Base-by-base conservation (phyloP, 768 basidiomycete species). In the Terana coerulea region DNA sequence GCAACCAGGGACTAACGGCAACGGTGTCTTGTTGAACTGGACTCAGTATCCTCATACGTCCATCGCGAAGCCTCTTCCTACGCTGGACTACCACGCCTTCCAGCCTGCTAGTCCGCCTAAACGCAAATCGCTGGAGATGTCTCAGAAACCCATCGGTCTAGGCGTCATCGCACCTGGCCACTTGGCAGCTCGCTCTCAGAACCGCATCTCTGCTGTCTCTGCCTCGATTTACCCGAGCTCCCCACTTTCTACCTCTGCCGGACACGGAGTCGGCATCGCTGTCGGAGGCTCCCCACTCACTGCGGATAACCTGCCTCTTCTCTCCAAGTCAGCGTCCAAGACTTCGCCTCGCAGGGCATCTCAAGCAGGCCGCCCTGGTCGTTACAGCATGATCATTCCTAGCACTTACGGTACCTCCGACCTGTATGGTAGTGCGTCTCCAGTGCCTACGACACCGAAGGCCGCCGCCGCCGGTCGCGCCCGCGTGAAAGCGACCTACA, bases 401-500 rank as follows among this genome's bases (percentile, higher is more conserved):
- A 21, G 43, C 28, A 51, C 22, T 15, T 39, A 43, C 10, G 46
- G 49, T 24, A 55, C 59, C 24, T 52, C 58, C 11, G 58, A 64
- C 59, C 75, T 82, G 3, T 84, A 86, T 52, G 79, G 76, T 51
- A 79, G 77, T 31, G 59, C 64, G 3, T 80, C 81, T 8, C 79
- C 81, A 22, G 49, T 60, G 40, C 49, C 40, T 56, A 36, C 52
- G 59, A 61, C 36, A 1, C 53, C 55, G 12, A 59, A 61, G 43
- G 55, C 59, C 36, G 47, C 57, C 14, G 61, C 54, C 11, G 50
- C 53, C 19, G 79, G 77, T 50, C 80, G 86, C 31, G 78, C 77
- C 41, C 78, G 78, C 30, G 82, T 88, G 57, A 84, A 86, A 63
- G 86, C 85, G 8, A 76, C 84, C 5, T 85, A 88, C 60, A 75